Evolutionary conservation across 306 rosid species (phyloP).

Genomic region (Chamaecrista fasciculata): DNA sequence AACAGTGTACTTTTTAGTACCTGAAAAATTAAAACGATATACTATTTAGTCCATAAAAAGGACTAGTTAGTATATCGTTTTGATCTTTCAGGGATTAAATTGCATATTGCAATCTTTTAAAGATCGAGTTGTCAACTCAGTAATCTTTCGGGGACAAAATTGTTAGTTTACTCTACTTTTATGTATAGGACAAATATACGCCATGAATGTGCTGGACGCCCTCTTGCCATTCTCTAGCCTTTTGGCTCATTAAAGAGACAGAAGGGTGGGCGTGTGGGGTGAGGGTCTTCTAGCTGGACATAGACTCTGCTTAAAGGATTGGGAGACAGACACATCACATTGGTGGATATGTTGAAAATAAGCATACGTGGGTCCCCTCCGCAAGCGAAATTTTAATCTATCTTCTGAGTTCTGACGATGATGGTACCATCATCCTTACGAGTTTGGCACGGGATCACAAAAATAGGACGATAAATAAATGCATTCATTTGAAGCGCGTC

Average conservation of each 20-base stretch:
- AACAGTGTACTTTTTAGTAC: too few relatives aligned
- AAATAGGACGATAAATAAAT: constrained; percentile 39
- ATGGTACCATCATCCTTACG: constrained; percentile 32
- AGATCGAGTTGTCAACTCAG: too few relatives aligned
- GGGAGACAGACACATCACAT: constrained; percentile 43
- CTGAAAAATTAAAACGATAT: too few relatives aligned
- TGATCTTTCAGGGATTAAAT: too few relatives aligned
- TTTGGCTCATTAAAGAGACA: constrained; percentile 29
- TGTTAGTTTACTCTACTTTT: too few relatives aligned
- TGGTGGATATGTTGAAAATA: constrained; percentile 38
- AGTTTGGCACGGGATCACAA: constrained; percentile 54
- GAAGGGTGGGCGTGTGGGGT: constrained; percentile 31
- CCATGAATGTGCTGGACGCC: constrained; percentile 13
- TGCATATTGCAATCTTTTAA: too few relatives aligned
- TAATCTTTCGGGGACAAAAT: too few relatives aligned
- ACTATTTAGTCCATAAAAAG: too few relatives aligned
- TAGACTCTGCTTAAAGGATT: constrained; percentile 21
- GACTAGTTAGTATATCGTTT: too few relatives aligned
- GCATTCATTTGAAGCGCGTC: constrained; percentile 40
- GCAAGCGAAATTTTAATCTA: constrained; percentile 36
- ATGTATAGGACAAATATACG: constrained; percentile 1
- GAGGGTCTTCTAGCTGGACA: constrained; percentile 40
- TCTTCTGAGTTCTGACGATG: constrained; percentile 32
- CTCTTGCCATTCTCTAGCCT: constrained; percentile 14
- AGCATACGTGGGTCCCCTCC: constrained; percentile 42